Evolutionary conservation across 2,329 filamentous ascomycete species (phyloP).

Genomic region (Rhinocladiella similis): DNA sequence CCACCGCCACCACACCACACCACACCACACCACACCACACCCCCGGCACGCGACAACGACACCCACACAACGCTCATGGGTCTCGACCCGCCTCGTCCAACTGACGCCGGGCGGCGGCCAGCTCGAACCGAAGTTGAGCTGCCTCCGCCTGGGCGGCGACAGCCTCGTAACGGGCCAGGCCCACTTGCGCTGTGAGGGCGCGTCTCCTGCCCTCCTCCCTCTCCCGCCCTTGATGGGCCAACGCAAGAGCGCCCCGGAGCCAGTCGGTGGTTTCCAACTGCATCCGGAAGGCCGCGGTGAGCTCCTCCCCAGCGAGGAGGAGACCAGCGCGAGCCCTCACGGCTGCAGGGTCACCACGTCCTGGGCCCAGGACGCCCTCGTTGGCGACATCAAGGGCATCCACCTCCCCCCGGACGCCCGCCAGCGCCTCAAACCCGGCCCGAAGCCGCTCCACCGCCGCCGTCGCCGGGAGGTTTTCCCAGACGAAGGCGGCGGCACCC

Average conservation of each 20-base stretch:
- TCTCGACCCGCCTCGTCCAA: not conserved
- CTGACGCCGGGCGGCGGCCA: not conserved
- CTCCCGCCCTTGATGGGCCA: not conserved
- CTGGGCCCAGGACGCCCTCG: slow-evolving; percentile 1
- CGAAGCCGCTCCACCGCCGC: slow-evolving; percentile 1
- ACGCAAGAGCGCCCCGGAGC: slow-evolving; percentile 3
- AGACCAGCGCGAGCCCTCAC: slow-evolving; percentile 13
- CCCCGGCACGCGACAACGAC: not conserved
- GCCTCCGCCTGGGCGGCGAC: slow-evolving; percentile 3
- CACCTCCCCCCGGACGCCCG: too few relatives aligned
- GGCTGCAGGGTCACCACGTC: slow-evolving; percentile 8
- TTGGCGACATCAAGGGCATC: slow-evolving; percentile 1
- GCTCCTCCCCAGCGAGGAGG: slow-evolving; percentile 3
- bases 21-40: not conserved
- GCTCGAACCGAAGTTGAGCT: not conserved
- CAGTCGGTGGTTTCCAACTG: not conserved
- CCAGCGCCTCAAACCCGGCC: slow-evolving; percentile 1
- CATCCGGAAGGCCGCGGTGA: slow-evolving; percentile 7
- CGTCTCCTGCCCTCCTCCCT: not conserved
- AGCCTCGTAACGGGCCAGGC: slow-evolving; percentile 1
- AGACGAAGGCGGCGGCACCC: slow-evolving; percentile 4
- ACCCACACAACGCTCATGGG: not conserved
- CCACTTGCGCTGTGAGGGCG: not conserved
- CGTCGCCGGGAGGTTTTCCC: slow-evolving; percentile 2
- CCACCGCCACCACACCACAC: not conserved